Evolutionary conservation across 495 filamentous ascomycete genomes (phyloP), one percentile per base, ranked within the genome.

Genomic region (Neurospora cerealis): DNA sequence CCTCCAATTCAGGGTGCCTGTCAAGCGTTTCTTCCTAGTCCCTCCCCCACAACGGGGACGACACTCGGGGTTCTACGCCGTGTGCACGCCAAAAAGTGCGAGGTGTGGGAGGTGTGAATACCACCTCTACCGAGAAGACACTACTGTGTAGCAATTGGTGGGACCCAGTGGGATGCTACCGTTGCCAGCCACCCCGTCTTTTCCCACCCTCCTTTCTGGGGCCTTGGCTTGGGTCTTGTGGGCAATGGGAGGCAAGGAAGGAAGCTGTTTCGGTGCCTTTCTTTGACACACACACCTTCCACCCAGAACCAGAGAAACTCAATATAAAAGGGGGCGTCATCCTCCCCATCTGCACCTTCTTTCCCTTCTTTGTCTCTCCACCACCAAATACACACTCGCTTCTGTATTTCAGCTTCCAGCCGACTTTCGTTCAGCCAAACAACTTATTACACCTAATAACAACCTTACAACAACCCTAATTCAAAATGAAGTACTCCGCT

Each of bases 401-500:
- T 62, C 54, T 62, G 54, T 62, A 19, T 62, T 34, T 62, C 54
- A 62, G 24, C 54, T 34, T 62, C 15, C 54, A 62, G 54, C 54
- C 54, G 28, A 62, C 54, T 19, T 62, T 62, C 54, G 54, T 62
- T 62, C 54, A 62, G 28, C 54, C 54, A 32, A 19, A 15, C 15
- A 62, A 54, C 46, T 34, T 62, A 62, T 9, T 62, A 62, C 54
- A 62, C 28, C 54, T 62, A 62, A 34, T 62, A 62, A 62, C 54
- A 9, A 17, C 54, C 13, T 19, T 34, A 62, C 54, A 62, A 62
- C 54, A 62, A 54, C 54, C 48, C 28, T 62, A 62, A 62, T 62
- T 60, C 78, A 85, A 77, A 9, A 86, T 86, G 83, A 85, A 83
- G 79, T 80, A 78, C 78, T 69, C 72, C 77, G 69, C 79, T n/a